Evolutionary conservation across 805 yeast species (phyloP), one percentile per base, ranked within the genome.

Genomic region (Candida gorgasii): DNA sequence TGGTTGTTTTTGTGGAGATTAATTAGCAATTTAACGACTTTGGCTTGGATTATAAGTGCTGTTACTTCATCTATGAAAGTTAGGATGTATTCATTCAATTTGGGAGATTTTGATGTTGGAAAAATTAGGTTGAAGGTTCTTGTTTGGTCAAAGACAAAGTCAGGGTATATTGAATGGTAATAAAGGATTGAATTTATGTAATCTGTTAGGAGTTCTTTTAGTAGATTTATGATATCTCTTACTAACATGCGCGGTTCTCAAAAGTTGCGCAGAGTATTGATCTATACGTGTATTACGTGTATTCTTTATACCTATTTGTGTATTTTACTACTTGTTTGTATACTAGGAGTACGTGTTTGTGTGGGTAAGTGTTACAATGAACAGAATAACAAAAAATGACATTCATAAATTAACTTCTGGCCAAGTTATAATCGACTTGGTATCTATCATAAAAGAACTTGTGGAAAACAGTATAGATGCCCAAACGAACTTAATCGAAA

Each of bases 401-500:
- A 73, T 89, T 5, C 87, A 86, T 50, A 71, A 75, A 45, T 79
- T 92, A 44, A 89, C 97, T 0, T 88, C 97, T 0, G 97, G 97
- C 0, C 99, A 93, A 60, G 98, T 93, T 11, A 86, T 93, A 9
- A 77, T 82, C 4, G 96, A 87, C 52, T 63, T 93, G 32, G 70
- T 79, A 0, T 80, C 92, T 0, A 85, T 87, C 0, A 81, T 85
- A 22, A 92, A 92, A 57, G 99, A 92, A 59, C 65, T 90, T 1
- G 72, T 93, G 2, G 99, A 92, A 54, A 92, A 92, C 58, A 69
- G 93, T 22, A 65, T 92, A 5, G 99, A 93, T 64, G 93, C 97
- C 0, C 61, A 73, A 16, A 76, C 93, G 8, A 70, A 77, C 0
- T 78, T 76, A 40, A 71, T 93, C 22, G 95, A 88, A 37, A 66